Conservation (phyloP, 495 filamentous ascomycete species). For the Penicillium longicatenatum region DNA sequence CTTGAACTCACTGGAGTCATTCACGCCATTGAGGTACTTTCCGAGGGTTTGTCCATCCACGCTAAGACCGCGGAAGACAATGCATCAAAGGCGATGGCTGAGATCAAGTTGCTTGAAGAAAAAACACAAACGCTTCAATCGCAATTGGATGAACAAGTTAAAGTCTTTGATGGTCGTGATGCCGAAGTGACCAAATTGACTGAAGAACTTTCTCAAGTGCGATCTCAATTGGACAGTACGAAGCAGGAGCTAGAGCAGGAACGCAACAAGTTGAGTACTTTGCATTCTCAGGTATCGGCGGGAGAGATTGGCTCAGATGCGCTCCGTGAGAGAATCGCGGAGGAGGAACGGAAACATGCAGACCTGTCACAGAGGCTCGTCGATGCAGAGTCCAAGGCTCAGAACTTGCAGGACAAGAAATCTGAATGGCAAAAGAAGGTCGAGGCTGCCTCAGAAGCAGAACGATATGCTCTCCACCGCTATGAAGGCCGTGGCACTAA, state of each 20-base stretch:
- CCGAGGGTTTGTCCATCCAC: conserved; percentile 56
- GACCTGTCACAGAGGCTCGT: conserved; percentile 64
- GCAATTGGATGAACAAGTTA: conserved; percentile 43
- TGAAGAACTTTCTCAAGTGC: conserved; percentile 54
- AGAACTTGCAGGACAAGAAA: conserved; percentile 67
- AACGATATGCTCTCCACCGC: conserved; percentile 46
- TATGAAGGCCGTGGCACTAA: conserved; percentile 65
- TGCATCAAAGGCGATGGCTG: conserved; percentile 36
- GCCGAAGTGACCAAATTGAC: conserved; percentile 38
- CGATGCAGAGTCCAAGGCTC: conserved; percentile 64
- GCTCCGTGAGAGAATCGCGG: conserved; percentile 66
- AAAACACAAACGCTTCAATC: conserved; percentile 44
- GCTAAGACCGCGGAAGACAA: conserved; percentile 43
- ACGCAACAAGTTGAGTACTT: conserved; percentile 60
- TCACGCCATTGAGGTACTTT: conserved; percentile 63
- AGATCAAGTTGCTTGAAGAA: conserved; percentile 53
- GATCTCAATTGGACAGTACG: conserved; percentile 57
- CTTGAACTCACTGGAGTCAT: conserved; percentile 59
- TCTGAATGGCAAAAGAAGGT: conserved; percentile 59
- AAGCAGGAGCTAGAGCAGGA: conserved; percentile 67
- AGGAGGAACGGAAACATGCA: conserved; percentile 66
- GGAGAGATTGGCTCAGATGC: conserved; percentile 80
- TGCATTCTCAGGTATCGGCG: conserved; percentile 69
- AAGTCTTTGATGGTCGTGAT: conserved; percentile 47
- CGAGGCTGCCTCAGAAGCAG: conserved; percentile 52